These are phyloP conservation scores for Trichoderma sp. DNA, from an alignment of 2,329 filamentous ascomycete genomes.

Conservation along the genomic window DNA sequence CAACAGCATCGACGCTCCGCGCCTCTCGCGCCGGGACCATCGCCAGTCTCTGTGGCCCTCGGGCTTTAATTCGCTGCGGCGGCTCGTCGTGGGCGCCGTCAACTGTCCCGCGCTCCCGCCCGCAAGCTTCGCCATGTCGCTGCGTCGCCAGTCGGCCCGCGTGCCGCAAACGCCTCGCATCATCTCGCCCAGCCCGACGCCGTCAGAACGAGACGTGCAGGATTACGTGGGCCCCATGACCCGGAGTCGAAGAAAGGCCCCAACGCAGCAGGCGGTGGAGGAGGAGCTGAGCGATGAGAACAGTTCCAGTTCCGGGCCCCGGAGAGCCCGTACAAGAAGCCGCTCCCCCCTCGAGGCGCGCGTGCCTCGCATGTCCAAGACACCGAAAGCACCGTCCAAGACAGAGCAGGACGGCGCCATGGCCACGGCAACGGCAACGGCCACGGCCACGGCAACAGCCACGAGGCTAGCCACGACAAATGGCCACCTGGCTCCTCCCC, in stretches of 20 bases:
- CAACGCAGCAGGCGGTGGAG: slow-evolving; percentile 56
- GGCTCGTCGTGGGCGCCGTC: slow-evolving; percentile 55
- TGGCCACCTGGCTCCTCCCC: slow-evolving; percentile 68
- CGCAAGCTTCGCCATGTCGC: slow-evolving; percentile 55
- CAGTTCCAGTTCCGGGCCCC: slow-evolving; percentile 43
- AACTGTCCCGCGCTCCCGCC: slow-evolving; percentile 56
- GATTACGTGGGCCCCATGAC: slow-evolving; percentile 70
- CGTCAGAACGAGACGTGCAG: slow-evolving; percentile 33
- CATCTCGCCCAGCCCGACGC: slow-evolving; percentile 80
- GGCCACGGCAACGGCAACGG: slow-evolving; percentile 30
- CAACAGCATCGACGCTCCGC: slow-evolving; percentile 23
- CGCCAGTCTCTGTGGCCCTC: slow-evolving; percentile 43
- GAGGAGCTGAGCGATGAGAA: slow-evolving; percentile 51
- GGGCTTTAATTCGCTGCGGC: slow-evolving; percentile 46
- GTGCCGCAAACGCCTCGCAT: slow-evolving; percentile 80
- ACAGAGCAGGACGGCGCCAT: slow-evolving; percentile 26
- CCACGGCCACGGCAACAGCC: slow-evolving; percentile 32
- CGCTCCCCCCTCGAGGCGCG: slow-evolving; percentile 61
- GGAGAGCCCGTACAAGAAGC: slow-evolving; percentile 66
- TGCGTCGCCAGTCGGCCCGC: slow-evolving; percentile 44
- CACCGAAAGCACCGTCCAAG: slow-evolving; percentile 34
- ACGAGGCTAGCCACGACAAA: slow-evolving; percentile 40
- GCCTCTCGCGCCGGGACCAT: slow-evolving; percentile 50
- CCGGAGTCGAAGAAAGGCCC: slow-evolving; percentile 64
- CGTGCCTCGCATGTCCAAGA: slow-evolving; percentile 52